Evolutionary conservation across 306 rosid species (phyloP).

Genomic region (Notholithocarpus densiflorus): DNA sequence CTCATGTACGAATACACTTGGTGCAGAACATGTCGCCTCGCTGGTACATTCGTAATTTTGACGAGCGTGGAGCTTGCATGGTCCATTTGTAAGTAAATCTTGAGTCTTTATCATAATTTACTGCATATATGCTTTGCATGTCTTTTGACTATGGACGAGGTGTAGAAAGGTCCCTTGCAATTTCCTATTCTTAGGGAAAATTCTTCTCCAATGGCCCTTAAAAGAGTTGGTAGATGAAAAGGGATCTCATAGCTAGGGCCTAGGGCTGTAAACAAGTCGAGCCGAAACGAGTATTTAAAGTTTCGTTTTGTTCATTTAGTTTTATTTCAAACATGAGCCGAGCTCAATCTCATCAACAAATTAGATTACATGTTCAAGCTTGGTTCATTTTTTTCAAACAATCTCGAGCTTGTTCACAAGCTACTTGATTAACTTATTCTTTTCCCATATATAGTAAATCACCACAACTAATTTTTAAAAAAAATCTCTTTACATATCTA

Average conservation of each 20-base stretch:
- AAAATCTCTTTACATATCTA: too few species aligned
- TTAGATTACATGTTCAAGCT: too few species aligned
- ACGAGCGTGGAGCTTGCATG: conserved; percentile 53
- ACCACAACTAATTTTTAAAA: too few species aligned
- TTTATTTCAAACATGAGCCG: too few species aligned
- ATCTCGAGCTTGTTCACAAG: too few species aligned
- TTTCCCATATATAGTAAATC: too few species aligned
- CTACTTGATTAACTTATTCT: too few species aligned
- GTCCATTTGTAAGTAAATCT: conserved; percentile 65
- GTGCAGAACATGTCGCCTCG: conserved; percentile 81
- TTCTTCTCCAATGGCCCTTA: not conserved
- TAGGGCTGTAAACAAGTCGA: too few species aligned
- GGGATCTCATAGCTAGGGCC: not conserved
- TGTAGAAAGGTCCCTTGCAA: not conserved
- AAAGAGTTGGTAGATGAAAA: not conserved
- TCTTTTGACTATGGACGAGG: not conserved
- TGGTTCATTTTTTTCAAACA: too few species aligned
- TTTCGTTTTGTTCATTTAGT: too few species aligned
- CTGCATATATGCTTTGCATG: not conserved
- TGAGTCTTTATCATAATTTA: conserved; percentile 10
- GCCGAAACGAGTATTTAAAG: too few species aligned
- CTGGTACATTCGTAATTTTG: conserved; percentile 78
- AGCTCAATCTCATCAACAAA: too few species aligned
- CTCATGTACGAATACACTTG: not conserved
- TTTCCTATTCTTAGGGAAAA: not conserved